Evolutionary conservation across 2,329 filamentous ascomycete species (phyloP).

Genomic region (Beauveria varroae): DNA sequence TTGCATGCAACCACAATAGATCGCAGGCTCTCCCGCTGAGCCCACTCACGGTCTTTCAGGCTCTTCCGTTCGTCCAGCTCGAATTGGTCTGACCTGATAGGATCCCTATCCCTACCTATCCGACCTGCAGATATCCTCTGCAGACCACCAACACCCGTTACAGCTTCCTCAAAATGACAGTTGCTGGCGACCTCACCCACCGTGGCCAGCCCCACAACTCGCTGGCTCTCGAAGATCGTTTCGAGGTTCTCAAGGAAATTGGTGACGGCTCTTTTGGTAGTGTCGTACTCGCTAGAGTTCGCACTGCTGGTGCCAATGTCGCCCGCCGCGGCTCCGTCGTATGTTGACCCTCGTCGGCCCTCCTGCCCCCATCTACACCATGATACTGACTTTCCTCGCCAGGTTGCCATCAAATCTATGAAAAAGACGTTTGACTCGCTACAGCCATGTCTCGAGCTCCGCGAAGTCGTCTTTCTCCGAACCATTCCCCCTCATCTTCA

Average conservation of each 20-base stretch:
- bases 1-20: conserved; percentile 11
- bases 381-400: conserved; percentile 13
- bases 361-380: not conserved
- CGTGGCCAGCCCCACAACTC: conserved; percentile 54
- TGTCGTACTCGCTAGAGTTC: conserved; percentile 83
- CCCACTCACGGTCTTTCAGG: conserved; percentile 5
- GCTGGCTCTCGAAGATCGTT: conserved; percentile 80
- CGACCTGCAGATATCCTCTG: conserved; percentile 2
- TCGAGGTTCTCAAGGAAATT: conserved; percentile 96
- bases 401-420: conserved; percentile 99
- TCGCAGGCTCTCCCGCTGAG: conserved; percentile 8
- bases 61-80: not conserved
- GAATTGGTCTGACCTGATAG: conserved; percentile 10
- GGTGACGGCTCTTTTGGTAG: conserved; percentile 98
- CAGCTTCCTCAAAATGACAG: conserved; percentile 55
- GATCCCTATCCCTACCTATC: not conserved
- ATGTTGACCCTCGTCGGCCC: conserved; percentile 33
- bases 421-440: conserved; percentile 98
- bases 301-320: conserved; percentile 80
- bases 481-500: conserved; percentile 83
- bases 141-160: conserved; percentile 6
- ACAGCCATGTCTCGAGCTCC: conserved; percentile 79
- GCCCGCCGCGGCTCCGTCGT: conserved; percentile 90
- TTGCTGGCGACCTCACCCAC: conserved; percentile 65
- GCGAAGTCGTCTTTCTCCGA: conserved; percentile 93